phyloP scores from a whole-genome alignment of 257 asterid species.

The Solanum peruvianum region DNA sequence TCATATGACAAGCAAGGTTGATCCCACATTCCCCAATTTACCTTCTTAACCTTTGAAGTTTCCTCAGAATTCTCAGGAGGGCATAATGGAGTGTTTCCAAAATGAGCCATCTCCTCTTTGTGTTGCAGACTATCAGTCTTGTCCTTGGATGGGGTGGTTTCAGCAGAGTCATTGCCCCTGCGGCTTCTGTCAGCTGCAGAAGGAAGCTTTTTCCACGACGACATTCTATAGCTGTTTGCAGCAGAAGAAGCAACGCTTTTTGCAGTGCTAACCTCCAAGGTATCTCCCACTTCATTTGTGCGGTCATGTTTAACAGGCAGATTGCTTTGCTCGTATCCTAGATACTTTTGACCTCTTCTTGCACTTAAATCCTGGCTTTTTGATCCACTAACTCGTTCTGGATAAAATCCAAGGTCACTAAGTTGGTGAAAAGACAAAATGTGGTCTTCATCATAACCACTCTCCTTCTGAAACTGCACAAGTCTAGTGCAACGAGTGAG shows the following conservation, averaged over 20 bases:
- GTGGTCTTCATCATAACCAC: conserved; percentile 75
- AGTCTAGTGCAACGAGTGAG: conserved; percentile 93
- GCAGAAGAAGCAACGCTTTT: conserved; percentile 58
- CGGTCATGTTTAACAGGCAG: conserved; percentile 22
- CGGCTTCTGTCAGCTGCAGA: conserved; percentile 51
- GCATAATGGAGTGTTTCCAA: conserved; percentile 25
- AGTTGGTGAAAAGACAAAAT: conserved; percentile 57
- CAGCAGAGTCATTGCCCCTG: conserved; percentile 37
- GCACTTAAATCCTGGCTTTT: conserved; percentile 6
- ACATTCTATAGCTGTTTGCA: conserved; percentile 85
- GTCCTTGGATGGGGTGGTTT: conserved; percentile 25
- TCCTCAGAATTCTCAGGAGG: conserved; percentile 40
- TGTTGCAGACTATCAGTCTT: conserved; percentile 24
- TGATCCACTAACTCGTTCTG: conserved; percentile 32
- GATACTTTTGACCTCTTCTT: conserved; percentile 20
- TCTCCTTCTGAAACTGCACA: conserved; percentile 88
- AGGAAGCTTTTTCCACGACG: conserved; percentile 97
- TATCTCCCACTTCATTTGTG: conserved; percentile 30
- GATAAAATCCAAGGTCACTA: conserved; percentile 77
- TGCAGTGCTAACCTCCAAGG: conserved; percentile 47
- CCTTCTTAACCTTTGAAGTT: conserved; percentile 31
- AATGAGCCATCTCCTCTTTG: conserved; percentile 25
- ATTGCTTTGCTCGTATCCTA: conserved; percentile 25
- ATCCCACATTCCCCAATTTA: conserved; percentile 71
- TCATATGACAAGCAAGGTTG: conserved; percentile 65